phyloP scores from a whole-genome alignment of 2,329 filamentous ascomycete species.

The Dothistroma septosporum region DNA sequence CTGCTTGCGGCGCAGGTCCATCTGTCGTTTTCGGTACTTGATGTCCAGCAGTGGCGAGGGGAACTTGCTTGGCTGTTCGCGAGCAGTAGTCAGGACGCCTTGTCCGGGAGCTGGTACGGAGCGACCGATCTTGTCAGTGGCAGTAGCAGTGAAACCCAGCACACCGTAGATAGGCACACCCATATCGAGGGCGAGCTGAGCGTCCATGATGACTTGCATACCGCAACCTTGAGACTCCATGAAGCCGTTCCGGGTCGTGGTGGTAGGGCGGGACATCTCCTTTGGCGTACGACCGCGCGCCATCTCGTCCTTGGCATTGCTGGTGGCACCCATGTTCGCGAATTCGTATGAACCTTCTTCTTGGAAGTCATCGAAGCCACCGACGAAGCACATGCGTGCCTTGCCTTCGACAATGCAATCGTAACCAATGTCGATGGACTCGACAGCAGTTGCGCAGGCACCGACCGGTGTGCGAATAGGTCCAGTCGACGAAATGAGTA shows the following conservation, averaged over 20 bases:
- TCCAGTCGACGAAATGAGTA: slow-evolving; percentile 91
- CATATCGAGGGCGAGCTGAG: slow-evolving; percentile 93
- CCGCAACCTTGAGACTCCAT: slow-evolving; percentile 99
- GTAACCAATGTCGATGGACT: slow-evolving; percentile 95
- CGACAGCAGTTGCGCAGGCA: slow-evolving; percentile 93
- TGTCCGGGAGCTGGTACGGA: slow-evolving; percentile 95
- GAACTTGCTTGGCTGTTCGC: slow-evolving; percentile 86
- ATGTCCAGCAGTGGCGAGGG: slow-evolving; percentile 94
- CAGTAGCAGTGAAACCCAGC: slow-evolving; percentile 86
- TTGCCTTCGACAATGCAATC: slow-evolving; percentile 99
- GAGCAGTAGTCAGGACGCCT: slow-evolving; percentile 92
- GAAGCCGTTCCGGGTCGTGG: slow-evolving; percentile 94
- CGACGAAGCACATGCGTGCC: slow-evolving; percentile 93
- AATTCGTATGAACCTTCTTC: slow-evolving; percentile 99
- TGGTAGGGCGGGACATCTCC: slow-evolving; percentile 97
- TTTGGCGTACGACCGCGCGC: slow-evolving; percentile 88
- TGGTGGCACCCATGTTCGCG: slow-evolving; percentile 99
- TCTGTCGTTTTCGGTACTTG: slow-evolving; percentile 92
- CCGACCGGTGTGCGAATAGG: slow-evolving; percentile 98
- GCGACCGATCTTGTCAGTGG: slow-evolving; percentile 97
- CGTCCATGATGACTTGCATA: slow-evolving; percentile 98
- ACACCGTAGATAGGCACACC: slow-evolving; percentile 97
- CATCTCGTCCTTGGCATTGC: slow-evolving; percentile 95
- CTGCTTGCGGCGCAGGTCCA: slow-evolving; percentile 87
- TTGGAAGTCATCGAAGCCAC: slow-evolving; percentile 98